phyloP scores from a whole-genome alignment of 1,284 basidiomycete genomes.

The Moesziomyces sp. region DNA sequence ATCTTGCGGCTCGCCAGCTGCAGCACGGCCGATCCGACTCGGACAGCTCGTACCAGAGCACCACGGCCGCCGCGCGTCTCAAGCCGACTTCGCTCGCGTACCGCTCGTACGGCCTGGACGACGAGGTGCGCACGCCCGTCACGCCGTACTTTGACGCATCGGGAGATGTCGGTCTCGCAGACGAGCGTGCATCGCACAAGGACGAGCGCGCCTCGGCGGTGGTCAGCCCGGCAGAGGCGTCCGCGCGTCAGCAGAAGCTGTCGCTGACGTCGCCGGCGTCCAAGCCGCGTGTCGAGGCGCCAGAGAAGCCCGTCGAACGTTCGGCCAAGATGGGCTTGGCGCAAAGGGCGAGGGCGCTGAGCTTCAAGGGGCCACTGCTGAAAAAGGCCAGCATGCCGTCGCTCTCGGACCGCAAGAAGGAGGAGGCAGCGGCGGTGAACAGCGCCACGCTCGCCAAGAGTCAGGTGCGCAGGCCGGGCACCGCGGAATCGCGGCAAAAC shows the following conservation, averaged over 20 bases:
- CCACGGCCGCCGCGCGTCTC: slow-evolving; percentile 9
- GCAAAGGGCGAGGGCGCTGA: slow-evolving; percentile 36
- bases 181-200: slow-evolving; percentile 2
- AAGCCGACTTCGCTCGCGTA: slow-evolving; percentile 7
- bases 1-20: too few species aligned
- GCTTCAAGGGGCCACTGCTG: slow-evolving; percentile 42
- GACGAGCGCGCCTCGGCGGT: too few species aligned
- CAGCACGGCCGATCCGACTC: slow-evolving; percentile 45
- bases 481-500: slow-evolving; percentile 9
- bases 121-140: slow-evolving; percentile 43
- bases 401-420: slow-evolving; percentile 26
- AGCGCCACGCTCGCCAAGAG: slow-evolving; percentile 5
- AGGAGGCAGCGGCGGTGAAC: slow-evolving; percentile 5
- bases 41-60: slow-evolving; percentile 45
- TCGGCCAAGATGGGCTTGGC: slow-evolving; percentile 39
- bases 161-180: slow-evolving; percentile 9
- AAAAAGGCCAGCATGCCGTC: slow-evolving; percentile 42
- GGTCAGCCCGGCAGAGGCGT: slow-evolving; percentile 1
- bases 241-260: slow-evolving; percentile 3
- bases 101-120: slow-evolving; percentile 31
- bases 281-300: slow-evolving; percentile 3
- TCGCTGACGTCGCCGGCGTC: slow-evolving; percentile 6
- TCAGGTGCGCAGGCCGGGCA: slow-evolving; percentile 9
- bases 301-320: slow-evolving; percentile 23
- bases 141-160: slow-evolving; percentile 59